Evolutionary conservation across 345 rosid species (phyloP).

Genomic region (Dipteronia sinensis): DNA sequence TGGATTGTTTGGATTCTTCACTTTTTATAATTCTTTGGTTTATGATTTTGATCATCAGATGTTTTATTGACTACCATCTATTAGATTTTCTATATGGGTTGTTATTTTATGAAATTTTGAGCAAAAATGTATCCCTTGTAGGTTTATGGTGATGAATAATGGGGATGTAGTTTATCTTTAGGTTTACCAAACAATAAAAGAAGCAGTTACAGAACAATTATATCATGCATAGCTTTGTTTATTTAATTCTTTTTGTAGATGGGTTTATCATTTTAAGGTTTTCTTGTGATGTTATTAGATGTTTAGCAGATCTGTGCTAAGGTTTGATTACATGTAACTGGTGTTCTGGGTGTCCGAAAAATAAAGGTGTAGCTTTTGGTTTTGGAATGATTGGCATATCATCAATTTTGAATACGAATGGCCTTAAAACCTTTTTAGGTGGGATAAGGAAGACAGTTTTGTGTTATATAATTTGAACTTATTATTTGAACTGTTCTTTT

Average conservation of each 20-base stretch:
- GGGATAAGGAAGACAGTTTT: not conserved
- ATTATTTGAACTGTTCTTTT: not conserved
- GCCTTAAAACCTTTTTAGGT: not conserved
- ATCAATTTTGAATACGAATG: not conserved
- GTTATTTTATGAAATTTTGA: too few species aligned
- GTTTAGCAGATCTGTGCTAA: not conserved
- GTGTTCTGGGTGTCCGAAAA: not conserved
- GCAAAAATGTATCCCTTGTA: not conserved
- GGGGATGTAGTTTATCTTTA: not conserved
- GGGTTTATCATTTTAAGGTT: not conserved
- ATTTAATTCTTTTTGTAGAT: not conserved
- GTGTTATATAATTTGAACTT: not conserved
- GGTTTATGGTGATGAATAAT: not conserved
- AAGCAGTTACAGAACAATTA: not conserved
- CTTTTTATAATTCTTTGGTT: too few species aligned
- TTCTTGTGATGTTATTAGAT: not conserved
- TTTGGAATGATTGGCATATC: not conserved
- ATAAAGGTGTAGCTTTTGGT: not conserved
- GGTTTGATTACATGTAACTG: too few species aligned
- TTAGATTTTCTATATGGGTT: not conserved
- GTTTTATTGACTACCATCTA: not conserved
- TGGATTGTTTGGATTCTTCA: constrained; percentile 8
- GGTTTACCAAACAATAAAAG: not conserved
- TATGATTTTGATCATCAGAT: not conserved
- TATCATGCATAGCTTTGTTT: not conserved